These are phyloP conservation scores for Ceratobasidium papillatum DNA, from an alignment of 1,284 basidiomycete genomes.

Conservation along the genomic window DNA sequence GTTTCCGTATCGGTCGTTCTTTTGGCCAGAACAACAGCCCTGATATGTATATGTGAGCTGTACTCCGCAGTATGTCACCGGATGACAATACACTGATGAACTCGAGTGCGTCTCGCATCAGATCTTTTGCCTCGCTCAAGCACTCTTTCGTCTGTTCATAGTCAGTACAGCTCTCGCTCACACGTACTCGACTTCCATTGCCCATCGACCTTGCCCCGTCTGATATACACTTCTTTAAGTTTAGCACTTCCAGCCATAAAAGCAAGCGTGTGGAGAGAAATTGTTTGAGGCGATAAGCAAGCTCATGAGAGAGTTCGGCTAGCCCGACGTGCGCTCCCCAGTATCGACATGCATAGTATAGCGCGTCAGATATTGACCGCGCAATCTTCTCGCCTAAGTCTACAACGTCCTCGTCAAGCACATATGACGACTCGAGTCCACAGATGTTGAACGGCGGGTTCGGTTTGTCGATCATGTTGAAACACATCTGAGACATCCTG, in stretches of 20 bases:
- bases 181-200: not conserved
- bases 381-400: not conserved
- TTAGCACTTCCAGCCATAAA: slow-evolving; percentile 28
- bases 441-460: slow-evolving; percentile 32
- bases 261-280: slow-evolving; percentile 8
- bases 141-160: not conserved
- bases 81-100: slow-evolving; percentile 35
- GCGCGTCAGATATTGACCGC: not conserved
- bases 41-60: slow-evolving; percentile 45
- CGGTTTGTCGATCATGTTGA: not conserved
- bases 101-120: slow-evolving; percentile 23
- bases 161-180: not conserved
- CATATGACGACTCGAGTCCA: not conserved
- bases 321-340: not conserved
- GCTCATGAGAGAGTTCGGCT: not conserved
- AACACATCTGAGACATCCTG: not conserved
- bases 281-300: not conserved
- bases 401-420: not conserved
- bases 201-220: not conserved
- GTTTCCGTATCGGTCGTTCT: not conserved
- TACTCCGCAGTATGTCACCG: slow-evolving; percentile 14
- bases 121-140: not conserved
- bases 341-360: slow-evolving; percentile 21
- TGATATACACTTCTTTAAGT: not conserved
- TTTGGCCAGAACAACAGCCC: slow-evolving; percentile 41